Base-by-base conservation (phyloP, 306 rosid genomes). In the Comarum palustre region DNA sequence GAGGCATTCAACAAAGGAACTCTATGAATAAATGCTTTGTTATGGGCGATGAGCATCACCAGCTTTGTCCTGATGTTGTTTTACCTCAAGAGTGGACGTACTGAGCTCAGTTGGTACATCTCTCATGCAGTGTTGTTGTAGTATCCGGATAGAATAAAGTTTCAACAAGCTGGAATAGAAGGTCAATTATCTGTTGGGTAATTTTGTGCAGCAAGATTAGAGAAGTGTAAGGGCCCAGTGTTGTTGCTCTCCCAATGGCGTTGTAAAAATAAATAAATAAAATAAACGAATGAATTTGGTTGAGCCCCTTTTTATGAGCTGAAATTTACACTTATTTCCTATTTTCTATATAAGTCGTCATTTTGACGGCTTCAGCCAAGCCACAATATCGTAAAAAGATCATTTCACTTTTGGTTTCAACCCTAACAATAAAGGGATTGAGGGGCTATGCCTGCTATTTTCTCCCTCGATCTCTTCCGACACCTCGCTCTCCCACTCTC, bases 51-150 rank as follows among this genome's bases (percentile, higher is more conserved):
- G 66, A 39, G 75, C 36, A 27, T 65, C 50, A 50, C 68, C 70
- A 69, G 48, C 74, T 14, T 58, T 47, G 65, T 34, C 54, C 82
- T 70, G 78, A 80, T 48, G 27, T 71, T 76, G 32, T 46, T 36
- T 81, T 84, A 78, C 87, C 87, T 36, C 70, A 69, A 50, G 83
- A 84, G 64, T 81, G 83, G 85, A 75, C 81, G 11, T 81, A 78
- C 47, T 84, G 62, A 75, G 43, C 72, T 60, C 2, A 4, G 10
- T 27, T 20, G 12, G 20, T 13, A 65, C 42, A 29, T 25, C 27
- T 20, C 6, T 71, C 43, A 65, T 48, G 47, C 43, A 71, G 75
- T 15, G n/a, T 24, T 59, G 51, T 61, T 27, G 54, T 27, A 25
- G 36, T 42, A n/a, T 46, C 54, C 66, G 45, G 27, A 22, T 15